Conservation (phyloP, 2,329 filamentous ascomycete species). For the Curvularia sp. region DNA sequence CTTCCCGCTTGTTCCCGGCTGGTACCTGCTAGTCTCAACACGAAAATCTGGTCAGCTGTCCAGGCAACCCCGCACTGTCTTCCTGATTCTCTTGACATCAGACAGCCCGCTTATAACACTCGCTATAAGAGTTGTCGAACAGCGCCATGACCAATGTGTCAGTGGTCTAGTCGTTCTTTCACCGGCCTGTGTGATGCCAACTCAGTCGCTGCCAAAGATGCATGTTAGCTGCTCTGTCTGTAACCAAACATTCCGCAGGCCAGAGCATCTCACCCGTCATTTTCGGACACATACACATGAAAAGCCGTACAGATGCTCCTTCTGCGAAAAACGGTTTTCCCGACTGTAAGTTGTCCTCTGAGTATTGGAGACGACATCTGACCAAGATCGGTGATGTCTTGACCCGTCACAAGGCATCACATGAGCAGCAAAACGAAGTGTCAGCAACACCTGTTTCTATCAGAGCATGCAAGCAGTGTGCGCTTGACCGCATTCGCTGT, state of each 20-base stretch:
- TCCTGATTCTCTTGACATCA: neutral
- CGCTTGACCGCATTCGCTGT: neutral
- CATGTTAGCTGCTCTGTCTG: slow-evolving; percentile 14
- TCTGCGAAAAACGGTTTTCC: slow-evolving; percentile 21
- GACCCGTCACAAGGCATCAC: slow-evolving; percentile 18
- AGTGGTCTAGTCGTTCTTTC: neutral
- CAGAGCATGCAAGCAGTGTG: slow-evolving; percentile 1
- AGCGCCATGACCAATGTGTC: neutral
- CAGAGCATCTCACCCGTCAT: slow-evolving; percentile 23
- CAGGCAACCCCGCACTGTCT: slow-evolving; percentile 1
- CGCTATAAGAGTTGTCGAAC: neutral
- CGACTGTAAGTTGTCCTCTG: slow-evolving; percentile 1
- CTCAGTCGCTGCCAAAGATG: neutral
- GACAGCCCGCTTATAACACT: neutral
- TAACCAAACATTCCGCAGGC: slow-evolving; percentile 14
- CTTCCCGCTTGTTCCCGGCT: neutral
- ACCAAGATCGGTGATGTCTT: slow-evolving; percentile 7
- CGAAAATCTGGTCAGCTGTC: neutral
- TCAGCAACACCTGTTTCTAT: neutral
- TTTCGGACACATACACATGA: slow-evolving; percentile 23
- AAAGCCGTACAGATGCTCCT: slow-evolving; percentile 20
- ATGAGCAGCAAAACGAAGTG: slow-evolving; percentile 8
- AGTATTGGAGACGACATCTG: neutral
- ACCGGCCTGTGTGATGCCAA: neutral
- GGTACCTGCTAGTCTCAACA: neutral